Percentiles rank a stretch among this genome's conserved stretches.
phyloP scores from a whole-genome alignment of 1,284 basidiomycete species.

The Tylopilus orsonianus region DNA sequence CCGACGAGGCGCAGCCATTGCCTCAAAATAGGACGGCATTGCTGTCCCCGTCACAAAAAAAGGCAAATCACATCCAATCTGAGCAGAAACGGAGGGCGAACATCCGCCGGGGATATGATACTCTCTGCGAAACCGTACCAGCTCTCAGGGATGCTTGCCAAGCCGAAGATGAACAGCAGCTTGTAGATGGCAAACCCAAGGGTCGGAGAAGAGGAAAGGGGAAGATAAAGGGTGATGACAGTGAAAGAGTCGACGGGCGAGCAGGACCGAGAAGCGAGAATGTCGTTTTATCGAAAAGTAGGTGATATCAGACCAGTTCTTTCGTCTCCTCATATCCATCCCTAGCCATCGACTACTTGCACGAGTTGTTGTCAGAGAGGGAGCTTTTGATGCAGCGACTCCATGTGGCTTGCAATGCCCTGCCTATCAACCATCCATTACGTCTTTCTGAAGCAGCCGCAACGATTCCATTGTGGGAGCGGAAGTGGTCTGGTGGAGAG shows the following conservation, averaged over 20 bases:
- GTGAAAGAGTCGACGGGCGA: slow-evolving; percentile 72
- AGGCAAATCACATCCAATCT: slow-evolving; percentile 89
- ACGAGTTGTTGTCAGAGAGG: slow-evolving; percentile 59
- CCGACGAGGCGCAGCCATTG: slow-evolving; percentile 18
- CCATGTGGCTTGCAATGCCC: slow-evolving; percentile 51
- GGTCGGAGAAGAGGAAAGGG: slow-evolving; percentile 28
- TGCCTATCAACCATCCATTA: slow-evolving; percentile 58
- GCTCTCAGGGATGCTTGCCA: slow-evolving; percentile 73
- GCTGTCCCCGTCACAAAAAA: slow-evolving; percentile 81
- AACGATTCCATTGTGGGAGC: slow-evolving; percentile 63
- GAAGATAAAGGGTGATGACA: slow-evolving; percentile 39
- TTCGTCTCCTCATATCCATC: slow-evolving; percentile 4
- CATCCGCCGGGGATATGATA: slow-evolving; percentile 84
- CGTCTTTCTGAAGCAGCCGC: slow-evolving; percentile 36
- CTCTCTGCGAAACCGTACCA: slow-evolving; percentile 80
- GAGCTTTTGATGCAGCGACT: slow-evolving; percentile 56
- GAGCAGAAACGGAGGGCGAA: slow-evolving; percentile 91
- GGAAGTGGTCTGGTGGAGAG: slow-evolving; percentile 74
- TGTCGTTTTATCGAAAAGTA: slow-evolving; percentile 80
- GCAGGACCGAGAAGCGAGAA: slow-evolving; percentile 86
- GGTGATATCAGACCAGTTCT: slow-evolving; percentile 32
- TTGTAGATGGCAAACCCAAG: slow-evolving; percentile 34
- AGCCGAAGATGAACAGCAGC: slow-evolving; percentile 49
- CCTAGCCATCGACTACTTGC: slow-evolving; percentile 82
- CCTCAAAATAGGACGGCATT: slow-evolving; percentile 37